Evolutionary conservation across 371 early-diverging fungal genomes (phyloP).

Genomic region (Rhizopus delemar): DNA sequence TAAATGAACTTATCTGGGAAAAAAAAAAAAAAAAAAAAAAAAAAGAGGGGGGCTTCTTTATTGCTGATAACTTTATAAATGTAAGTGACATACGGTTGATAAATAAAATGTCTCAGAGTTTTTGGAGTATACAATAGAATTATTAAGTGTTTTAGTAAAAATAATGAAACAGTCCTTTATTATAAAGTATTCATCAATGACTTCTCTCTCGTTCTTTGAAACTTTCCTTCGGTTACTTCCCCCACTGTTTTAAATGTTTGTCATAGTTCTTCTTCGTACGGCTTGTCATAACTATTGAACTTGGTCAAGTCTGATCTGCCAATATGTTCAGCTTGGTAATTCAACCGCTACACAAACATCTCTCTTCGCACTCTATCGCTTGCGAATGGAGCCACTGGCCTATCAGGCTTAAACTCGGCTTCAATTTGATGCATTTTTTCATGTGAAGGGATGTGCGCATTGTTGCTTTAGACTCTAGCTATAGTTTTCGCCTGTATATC

Average conservation of each 20-base stretch:
- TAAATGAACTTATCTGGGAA: too few relatives aligned
- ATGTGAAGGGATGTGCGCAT: slow-evolving; percentile 26
- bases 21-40: too few relatives aligned
- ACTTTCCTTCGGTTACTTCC: not conserved
- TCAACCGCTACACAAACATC: slow-evolving; percentile 32
- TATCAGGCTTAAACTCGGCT: slow-evolving; percentile 14
- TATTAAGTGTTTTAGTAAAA: too few relatives aligned
- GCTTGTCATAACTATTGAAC: slow-evolving; percentile 6
- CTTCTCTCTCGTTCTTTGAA: slow-evolving; percentile 5
- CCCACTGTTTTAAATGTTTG: not conserved
- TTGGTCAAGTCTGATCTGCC: not conserved
- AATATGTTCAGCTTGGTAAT: slow-evolving; percentile 29
- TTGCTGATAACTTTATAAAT: too few relatives aligned
- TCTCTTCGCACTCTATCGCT: slow-evolving; percentile 22
- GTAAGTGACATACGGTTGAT: too few relatives aligned
- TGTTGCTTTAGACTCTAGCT: slow-evolving; percentile 41
- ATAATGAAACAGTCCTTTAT: too few relatives aligned
- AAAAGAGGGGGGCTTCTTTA: too few relatives aligned
- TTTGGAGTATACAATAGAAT: too few relatives aligned
- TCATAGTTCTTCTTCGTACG: slow-evolving; percentile 6
- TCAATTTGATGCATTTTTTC: slow-evolving; percentile 26
- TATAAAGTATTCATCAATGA: not conserved
- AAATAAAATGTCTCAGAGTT: too few relatives aligned
- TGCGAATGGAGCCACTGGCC: not conserved
- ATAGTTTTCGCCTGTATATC: slow-evolving; percentile 37